Base-by-base conservation (phyloP, 768 basidiomycete genomes). In the Steccherinum ochraceum region DNA sequence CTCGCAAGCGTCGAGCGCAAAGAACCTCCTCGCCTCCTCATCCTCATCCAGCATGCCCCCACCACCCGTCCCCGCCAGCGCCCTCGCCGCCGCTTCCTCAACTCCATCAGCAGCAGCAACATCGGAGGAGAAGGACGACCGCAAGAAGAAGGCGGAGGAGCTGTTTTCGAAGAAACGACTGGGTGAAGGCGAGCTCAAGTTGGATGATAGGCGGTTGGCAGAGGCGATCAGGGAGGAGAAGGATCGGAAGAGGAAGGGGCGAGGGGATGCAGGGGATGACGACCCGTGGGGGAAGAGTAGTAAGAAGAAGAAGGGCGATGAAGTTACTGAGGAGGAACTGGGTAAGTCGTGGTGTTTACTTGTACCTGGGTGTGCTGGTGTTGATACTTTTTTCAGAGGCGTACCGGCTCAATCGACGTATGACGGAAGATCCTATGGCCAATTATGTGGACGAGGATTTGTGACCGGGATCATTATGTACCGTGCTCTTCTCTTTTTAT, bases 381-480 rank as follows among this genome's bases (percentile, higher is more conserved):
- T 5, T 53, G 63, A n/a, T 59, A 45, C 51, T 45, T 49, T 12
- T 58, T 65, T 54, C 72, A 90, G 92, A 96, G 85, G 89, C 88
- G n/a, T 96, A 94, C 67, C 79, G 93, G 52, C 84, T 92, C 79
- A 76, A 66, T 24, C 78, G 77, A 56, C 79, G 80, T 47, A 80
- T 83, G 68, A 72, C 75, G 45, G 89, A 93, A 52, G 93, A 96
- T 67, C 93, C 93, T 3, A 96, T 96, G 93, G 88, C 89, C 39
- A 90, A 89, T 65, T 93, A 93, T 64, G 76, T 90, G 46, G 93
- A 93, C 65, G 57, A 66, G 41, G 81, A 78, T 46, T 54, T 52
- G 18, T 65, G 55, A 40, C 49, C 25, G 30, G 30, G 7, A 16
- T 16, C 16, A n/a, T n/a, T n/a, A n/a, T n/a, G n/a, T n/a, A n/a